Base-by-base conservation (phyloP, 169 alveolate species). In the Cryptosporidium canis region DNA sequence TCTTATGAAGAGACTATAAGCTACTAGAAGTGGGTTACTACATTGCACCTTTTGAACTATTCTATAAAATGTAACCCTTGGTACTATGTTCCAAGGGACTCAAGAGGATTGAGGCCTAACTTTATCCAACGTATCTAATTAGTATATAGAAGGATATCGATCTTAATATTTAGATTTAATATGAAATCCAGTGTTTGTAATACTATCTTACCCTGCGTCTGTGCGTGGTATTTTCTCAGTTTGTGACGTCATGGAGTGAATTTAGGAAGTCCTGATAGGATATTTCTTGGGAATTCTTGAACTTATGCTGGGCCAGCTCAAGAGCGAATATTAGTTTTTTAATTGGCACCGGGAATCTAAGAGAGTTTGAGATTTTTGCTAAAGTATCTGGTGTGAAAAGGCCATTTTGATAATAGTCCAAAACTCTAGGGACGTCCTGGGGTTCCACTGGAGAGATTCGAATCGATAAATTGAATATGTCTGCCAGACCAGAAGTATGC, bases 401-500 rank as follows among this genome's bases (percentile, higher is more conserved):
- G 2, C 58, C 87, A 58, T 56, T 56, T 39, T 77, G 87, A 18
- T 77, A 77, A 16, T 77, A 63, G 66, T 55, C 72, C n/a, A 77
- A 7, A 29, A 77, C 61, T 27, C 47, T 58, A 5, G 87, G 87
- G 45, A 77, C 63, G 27, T 77, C 87, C 33, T 77, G 70, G 7
- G 87, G 56, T 41, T 55, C 77, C 7, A 77, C 87, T 0, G 77
- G 31, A 43, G 87, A 77, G 37, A 77, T 44, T 61, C 72, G 39
- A 16, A 77, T 58, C 16, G 72, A 35, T 4, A 77, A 16, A 58
- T 61, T 77, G 61, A 77, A 77, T 58, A 77, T 77, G 61, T 77
- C 72, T 24, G 87, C 70, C 63, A 77, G 35, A 1, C 87, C 91
- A 48, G 82, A 84, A 9, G 67, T 24, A 27, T 87, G 92, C 92